Conservation (phyloP, 352 stramenopile genomes). For the Heterotrichella gracilis region DNA sequence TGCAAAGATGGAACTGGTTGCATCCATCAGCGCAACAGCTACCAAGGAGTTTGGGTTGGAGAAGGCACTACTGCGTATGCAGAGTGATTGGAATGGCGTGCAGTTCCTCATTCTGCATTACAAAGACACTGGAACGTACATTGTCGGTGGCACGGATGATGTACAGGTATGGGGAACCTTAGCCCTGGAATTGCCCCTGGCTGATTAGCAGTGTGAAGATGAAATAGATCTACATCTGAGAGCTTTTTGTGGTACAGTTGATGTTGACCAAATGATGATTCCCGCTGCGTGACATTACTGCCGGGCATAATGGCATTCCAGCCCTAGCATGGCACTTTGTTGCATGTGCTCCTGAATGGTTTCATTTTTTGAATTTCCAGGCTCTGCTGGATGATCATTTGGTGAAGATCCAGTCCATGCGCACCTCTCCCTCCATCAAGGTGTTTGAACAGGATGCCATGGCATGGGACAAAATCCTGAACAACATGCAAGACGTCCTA, state of each 20-base stretch:
- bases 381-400: constrained; percentile 33
- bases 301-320: too few relatives aligned
- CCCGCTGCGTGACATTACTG: too few relatives aligned
- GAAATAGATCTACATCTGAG: too few relatives aligned
- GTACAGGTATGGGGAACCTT: too few relatives aligned
- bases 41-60: constrained; percentile 33
- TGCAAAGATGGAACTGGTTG: constrained; percentile 18
- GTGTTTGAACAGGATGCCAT: constrained; percentile 17
- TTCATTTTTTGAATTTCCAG: too few relatives aligned
- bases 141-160: constrained; percentile 21
- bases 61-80: constrained; percentile 33
- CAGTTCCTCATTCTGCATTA: constrained; percentile 30
- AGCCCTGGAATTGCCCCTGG: too few relatives aligned
- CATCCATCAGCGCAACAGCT: constrained; percentile 29
- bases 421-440: constrained; percentile 25
- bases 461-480: constrained; percentile 43
- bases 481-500: constrained; percentile 48
- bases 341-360: too few relatives aligned
- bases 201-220: too few relatives aligned
- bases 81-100: constrained; percentile 27
- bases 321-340: too few relatives aligned
- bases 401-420: constrained; percentile 32
- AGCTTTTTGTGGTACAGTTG: too few relatives aligned
- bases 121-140: constrained; percentile 28
- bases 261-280: too few relatives aligned